Base-by-base conservation (phyloP, 1,284 basidiomycete species). In the Fomes fomentarius region DNA sequence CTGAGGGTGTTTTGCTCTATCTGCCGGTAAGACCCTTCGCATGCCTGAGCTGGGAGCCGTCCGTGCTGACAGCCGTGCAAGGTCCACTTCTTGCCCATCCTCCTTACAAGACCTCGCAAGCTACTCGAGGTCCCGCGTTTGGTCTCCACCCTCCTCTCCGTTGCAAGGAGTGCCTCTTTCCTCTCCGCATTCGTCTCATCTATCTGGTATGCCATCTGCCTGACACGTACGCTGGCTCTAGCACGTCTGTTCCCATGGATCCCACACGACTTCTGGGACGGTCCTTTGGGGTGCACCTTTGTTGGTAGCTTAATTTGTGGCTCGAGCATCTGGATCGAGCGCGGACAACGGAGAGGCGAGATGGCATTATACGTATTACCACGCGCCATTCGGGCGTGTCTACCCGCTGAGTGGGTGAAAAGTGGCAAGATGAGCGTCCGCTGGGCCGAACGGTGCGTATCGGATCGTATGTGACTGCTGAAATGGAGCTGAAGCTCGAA, bases 341-440 rank as follows among this genome's bases (percentile, higher is more conserved):
- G 84, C 52, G 83, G 82, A 3, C 74, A 74, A 45, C 72, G 89
- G 59, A 74, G 90, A 50, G 87, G 87, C 3, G 89, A 92, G 68
- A 89, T 92, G 73, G 83, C 88, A 0, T 67, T 91, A 37, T 91
- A 91, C 63, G 89, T 90, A 47, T 71, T 91, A 3, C 89, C 90
- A 1, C 74, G 81, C 52, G 89, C 88, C 10, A 64, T 91, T 22
- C 74, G 85, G 40, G 76, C 87, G 0, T 82, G 75, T 44, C 67
- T 91, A 14, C 79, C 86, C 0, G 71, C 81, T 54, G 65, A 63
- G 7, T 85, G 82, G 80, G 45, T 83, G 22, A 76, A 71, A 52
- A 77, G 74, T 47, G 71, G 76, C 4, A 74, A 71, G 34, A 61
- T 58, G 14, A 70, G 71, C 24, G 68, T 76, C 5, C 73, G 71